A percentile compares a stretch with the other conserved stretches of the same genome.
These are phyloP conservation scores for Phytophthora agathidicida DNA, from an alignment of 352 stramenopile species.

Conservation along the genomic window DNA sequence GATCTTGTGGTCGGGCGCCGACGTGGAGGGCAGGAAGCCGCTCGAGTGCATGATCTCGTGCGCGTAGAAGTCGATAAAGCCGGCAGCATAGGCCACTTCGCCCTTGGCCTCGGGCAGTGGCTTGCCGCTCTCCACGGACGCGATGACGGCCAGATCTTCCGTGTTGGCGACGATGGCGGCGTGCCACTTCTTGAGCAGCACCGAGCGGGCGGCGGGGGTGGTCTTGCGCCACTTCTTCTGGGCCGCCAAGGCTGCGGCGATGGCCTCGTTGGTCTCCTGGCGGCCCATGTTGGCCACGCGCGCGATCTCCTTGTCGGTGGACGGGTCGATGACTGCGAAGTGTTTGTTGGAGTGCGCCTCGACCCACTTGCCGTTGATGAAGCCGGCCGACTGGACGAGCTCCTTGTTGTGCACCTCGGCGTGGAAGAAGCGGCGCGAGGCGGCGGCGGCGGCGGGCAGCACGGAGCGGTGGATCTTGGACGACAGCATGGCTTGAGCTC, in stretches of 20 bases:
- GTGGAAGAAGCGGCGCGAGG: constrained; percentile 51
- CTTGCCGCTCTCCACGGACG: constrained; percentile 98
- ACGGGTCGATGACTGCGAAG: constrained; percentile 78
- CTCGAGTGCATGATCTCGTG: constrained; percentile 92
- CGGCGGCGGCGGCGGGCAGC: constrained; percentile 13
- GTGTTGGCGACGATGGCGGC: constrained; percentile 70
- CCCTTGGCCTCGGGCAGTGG: constrained; percentile 93
- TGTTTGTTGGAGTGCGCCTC: constrained; percentile 57
- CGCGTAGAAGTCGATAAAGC: constrained; percentile 97
- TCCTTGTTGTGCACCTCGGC: constrained; percentile 62
- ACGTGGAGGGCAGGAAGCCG: constrained; percentile 81
- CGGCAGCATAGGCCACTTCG: constrained; percentile 94
- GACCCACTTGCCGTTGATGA: constrained; percentile 83
- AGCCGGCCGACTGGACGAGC: constrained; percentile 76
- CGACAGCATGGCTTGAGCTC: constrained; percentile 34
- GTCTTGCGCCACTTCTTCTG: constrained; percentile 69
- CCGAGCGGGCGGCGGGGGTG: constrained; percentile 57
- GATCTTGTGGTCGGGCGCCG: constrained; percentile 60
- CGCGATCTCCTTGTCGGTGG: constrained; percentile 76
- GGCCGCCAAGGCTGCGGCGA: constrained; percentile 65
- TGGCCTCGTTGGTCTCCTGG: constrained; percentile 73
- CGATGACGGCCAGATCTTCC: constrained; percentile 91
- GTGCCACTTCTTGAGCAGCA: constrained; percentile 85
- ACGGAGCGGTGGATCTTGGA: constrained; percentile 37
- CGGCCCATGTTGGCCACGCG: constrained; percentile 74